Base-by-base conservation (phyloP, 768 basidiomycete genomes). In the Neoboletus magnificus region DNA sequence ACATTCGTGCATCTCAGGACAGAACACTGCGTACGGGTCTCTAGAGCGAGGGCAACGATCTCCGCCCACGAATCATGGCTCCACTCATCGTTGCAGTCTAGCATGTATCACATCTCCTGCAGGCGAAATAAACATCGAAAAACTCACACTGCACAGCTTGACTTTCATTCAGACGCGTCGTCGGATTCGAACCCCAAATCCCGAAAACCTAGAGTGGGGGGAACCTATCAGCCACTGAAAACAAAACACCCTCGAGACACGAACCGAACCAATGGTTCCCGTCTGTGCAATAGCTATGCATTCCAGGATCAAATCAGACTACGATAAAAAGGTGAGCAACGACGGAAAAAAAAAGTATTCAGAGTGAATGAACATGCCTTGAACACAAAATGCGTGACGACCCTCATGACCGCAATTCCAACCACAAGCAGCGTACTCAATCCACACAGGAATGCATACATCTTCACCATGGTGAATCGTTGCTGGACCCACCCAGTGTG, bases 61-160 rank as follows among this genome's bases (percentile, higher is more conserved):
- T 87, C 80, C 3, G 79, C 73, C 82, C 84, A 86, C 1, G 89
- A 89, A 56, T 82, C 82, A 37, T 76, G 83, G 58, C 71, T 74
- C 82, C 85, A 93, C 9, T 75, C 73, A 25, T 65, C 58, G 9
- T 72, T 72, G 67, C 92, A 94, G 74, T 81, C 91, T 92, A 63
- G 48, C 16, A 20, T 11, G 57, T 8, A 54, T 67, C 48, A 72
- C 52, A 47, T 41, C 22, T 25, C 32, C 35, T 4, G 27, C 25
- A 20, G 18, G 3, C 8, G 42, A 20, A n/a, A 45, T 4, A 20
- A 25, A 39, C 9, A 45, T 55, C 0, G 15, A 25, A 13, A 16
- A 25, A 62, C 82, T 64, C 50, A 87, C 86, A 85, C 13, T 40
- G 44, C 5, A 33, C 32, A 0, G 86, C 84, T 16, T 84, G 77